Base-by-base conservation (phyloP, 2,329 filamentous ascomycete species). In the Aspergillus niger region DNA sequence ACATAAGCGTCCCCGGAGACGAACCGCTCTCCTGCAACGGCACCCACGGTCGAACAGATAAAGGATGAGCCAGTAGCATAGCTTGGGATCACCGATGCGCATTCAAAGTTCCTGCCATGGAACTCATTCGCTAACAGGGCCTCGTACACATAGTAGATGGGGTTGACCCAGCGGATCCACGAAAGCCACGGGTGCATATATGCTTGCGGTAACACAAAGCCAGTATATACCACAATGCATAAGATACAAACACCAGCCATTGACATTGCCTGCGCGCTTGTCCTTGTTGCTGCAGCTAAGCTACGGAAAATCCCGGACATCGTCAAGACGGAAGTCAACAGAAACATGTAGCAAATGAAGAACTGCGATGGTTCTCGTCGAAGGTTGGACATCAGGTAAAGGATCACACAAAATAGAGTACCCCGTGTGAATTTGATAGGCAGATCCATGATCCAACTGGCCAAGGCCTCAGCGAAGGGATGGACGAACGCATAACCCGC, bases 1-100 rank as follows among this genome's bases (percentile, higher is more conserved):
- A 89, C 78, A 66, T 87, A 91, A 3, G 67, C 70, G 47, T 89
- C 86, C 5, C 89, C 89, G 43, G 77, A 76, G 15, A 91, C 86
- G 10, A 73, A 80, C 3, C 69, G 52, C 8, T 78, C 70, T 15
- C 88, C 88, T 2, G 83, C 72, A 0, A 83, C 72, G 1, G 87
- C 78, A 2, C 89, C 89, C 10, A 85, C 76, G 2, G 83, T 75
- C 2, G 81, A 82, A 72, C 89, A 91, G 13, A 86, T 79, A 30
- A 68, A 59, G 15, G 57, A 54, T 8, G 50, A 55, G 3, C 57
- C 57, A 13, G 43, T 50, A 22, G 41, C 57, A 38, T 59, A 59
- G 22, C 57, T 59, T 43, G 36, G 68, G 65, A 71, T 61, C 26
- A 69, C 49, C 8, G 59, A 43, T 0, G 67, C 55, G 43, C 69